These are phyloP conservation scores for Albatrellus ellisii DNA, from an alignment of 768 basidiomycete species.

Conservation along the genomic window DNA sequence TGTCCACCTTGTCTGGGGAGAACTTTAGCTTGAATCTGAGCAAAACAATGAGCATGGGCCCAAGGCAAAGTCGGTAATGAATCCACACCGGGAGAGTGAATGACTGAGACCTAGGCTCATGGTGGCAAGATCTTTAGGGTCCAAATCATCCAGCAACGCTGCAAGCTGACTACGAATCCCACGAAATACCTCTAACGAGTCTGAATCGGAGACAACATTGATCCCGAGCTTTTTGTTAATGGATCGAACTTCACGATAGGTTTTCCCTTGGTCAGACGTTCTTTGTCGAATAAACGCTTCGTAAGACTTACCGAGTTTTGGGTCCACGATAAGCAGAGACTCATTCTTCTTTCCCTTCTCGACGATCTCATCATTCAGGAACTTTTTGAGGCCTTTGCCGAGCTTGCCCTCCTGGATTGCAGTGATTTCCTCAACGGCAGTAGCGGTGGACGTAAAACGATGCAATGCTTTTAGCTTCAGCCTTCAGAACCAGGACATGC, in stretches of 20 bases:
- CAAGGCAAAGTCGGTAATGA: not conserved
- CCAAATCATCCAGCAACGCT: conserved; percentile 77
- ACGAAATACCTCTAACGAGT: conserved; percentile 74
- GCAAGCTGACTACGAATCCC: conserved; percentile 88
- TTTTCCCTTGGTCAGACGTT: too few species aligned
- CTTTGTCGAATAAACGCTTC: too few species aligned
- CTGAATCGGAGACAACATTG: conserved; percentile 57
- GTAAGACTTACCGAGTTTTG: conserved; percentile 63
- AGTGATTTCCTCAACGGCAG: conserved; percentile 93
- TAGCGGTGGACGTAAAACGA: conserved; percentile 92
- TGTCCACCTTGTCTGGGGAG: conserved; percentile 98
- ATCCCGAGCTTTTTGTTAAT: conserved; percentile 93
- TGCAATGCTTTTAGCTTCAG: conserved; percentile 92
- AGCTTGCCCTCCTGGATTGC: conserved; percentile 88
- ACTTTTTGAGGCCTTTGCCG: conserved; percentile 87
- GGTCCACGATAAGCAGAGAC: conserved; percentile 72
- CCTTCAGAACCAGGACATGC: conserved; percentile 25
- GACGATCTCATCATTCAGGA: conserved; percentile 74
- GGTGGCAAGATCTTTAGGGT: conserved; percentile 89
- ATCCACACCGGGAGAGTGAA: conserved; percentile 75
- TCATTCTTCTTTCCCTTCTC: conserved; percentile 91
- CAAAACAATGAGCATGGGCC: not conserved
- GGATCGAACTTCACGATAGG: conserved; percentile 23
- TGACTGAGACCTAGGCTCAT: conserved; percentile 98
- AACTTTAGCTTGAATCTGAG: conserved; percentile 98